These are phyloP conservation scores for Croton setiger DNA, from an alignment of 441 rosid species.

Conservation along the genomic window DNA sequence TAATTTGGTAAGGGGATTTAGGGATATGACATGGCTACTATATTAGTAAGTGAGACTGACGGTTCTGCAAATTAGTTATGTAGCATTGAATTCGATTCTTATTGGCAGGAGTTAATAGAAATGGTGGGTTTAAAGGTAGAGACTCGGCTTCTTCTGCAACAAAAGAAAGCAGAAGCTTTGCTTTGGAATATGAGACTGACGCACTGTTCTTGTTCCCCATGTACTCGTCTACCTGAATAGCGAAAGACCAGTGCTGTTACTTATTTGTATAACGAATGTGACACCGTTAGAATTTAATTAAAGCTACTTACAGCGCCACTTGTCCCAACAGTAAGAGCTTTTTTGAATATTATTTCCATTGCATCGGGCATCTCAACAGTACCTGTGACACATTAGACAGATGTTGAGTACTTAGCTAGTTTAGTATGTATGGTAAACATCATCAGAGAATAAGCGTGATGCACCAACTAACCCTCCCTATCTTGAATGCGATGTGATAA, in stretches of 20 bases:
- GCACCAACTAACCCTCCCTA: conserved; percentile 50
- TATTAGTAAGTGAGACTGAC: conserved; percentile 43
- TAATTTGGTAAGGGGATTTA: conserved; percentile 18
- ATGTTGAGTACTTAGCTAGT: conserved; percentile 17
- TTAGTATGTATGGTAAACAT: conserved; percentile 2
- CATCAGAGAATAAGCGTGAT: background rate
- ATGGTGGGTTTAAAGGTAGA: conserved; percentile 59
- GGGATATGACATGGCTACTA: conserved; percentile 18
- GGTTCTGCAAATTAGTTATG: conserved; percentile 55
- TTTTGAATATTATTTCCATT: conserved; percentile 59
- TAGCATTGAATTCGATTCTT: conserved; percentile 54
- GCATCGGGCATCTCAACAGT: conserved; percentile 77
- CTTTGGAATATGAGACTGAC: conserved; percentile 57
- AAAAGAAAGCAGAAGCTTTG: conserved; percentile 65
- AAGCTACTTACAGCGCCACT: conserved; percentile 62
- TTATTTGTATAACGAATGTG: conserved; percentile 1
- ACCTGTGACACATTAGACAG: conserved; percentile 38
- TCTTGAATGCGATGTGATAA: conserved; percentile 42
- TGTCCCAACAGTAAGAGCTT: conserved; percentile 53
- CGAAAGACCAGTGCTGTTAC: conserved; percentile 7
- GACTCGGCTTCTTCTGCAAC: conserved; percentile 61
- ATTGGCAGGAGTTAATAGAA: conserved; percentile 43
- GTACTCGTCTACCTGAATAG: conserved; percentile 57
- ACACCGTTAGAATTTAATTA: background rate
- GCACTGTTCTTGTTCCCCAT: conserved; percentile 54